Evolutionary conservation across 305 asterid genomes (phyloP), one percentile per base, ranked within the genome.

Genomic region (Galium porrigens): DNA sequence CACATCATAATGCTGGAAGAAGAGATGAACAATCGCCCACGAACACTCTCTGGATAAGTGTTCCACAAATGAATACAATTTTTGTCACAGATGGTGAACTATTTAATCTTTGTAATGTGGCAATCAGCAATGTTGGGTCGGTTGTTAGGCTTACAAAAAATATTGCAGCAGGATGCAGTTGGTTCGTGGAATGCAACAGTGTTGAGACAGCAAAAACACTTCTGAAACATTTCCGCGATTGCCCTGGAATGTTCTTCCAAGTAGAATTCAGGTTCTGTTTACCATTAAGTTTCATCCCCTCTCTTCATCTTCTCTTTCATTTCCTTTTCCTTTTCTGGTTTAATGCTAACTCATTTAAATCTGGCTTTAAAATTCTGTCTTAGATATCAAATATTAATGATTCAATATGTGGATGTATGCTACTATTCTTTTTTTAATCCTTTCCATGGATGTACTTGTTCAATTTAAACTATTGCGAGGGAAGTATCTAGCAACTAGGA

Each of bases 141-240:
- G 73, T 81, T 74, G 75, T 75, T 75, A 75, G 84, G 72, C 67
- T 86, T 77, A 76, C 77, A 56, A 76, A 77, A 63, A 80, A 64
- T 70, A 60, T 68, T 72, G 76, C 82, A 52, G 65, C 63, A 55
- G 80, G 83, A 71, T 78, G 75, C 52, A 70, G 74, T 72, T 86
- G 88, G 88, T 70, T 78, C 75, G 84, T 82, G 42, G 94, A 84
- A 68, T 84, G 94, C 82, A 82, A 70, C 75, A 76, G 84, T 77
- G 42, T 71, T 59, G 84, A 78, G 56, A 37, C 85, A 52, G 94
- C 94, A 70, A 79, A 62, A 70, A 71, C 79, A 59, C 75, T 86
- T 70, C 57, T 76, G 41, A 82, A 72, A 77, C 80, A 75, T 72
- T 69, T 82, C 64, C 82, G 77, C 5, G 86, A 73, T 57, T 80